Base-by-base conservation (phyloP, 306 rosid genomes). In the Ziziphus jujuba region DNA sequence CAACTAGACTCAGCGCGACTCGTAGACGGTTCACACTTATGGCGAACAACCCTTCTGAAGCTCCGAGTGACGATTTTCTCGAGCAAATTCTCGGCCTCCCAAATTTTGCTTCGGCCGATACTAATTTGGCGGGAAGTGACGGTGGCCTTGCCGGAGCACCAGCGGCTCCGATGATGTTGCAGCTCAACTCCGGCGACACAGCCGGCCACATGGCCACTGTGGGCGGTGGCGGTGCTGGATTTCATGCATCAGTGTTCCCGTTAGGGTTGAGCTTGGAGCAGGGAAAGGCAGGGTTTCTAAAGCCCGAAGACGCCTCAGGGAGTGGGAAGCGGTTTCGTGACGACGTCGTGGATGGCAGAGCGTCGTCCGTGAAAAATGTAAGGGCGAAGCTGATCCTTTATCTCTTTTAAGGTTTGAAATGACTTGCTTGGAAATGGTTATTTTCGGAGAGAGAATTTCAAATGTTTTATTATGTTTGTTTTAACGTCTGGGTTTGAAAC, bases 191-290 rank as follows among this genome's bases (percentile, higher is more conserved):
- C 73, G 86, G 76, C 43, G 96, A 86, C 23, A 83, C 81, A 16
- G 71, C 90, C 19, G 72, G 75, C 38, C 87, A 87, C 66, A 79
- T 86, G 4, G 47, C 67, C 52, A 70, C 74, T 11, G 84, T 72
- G 5, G 82, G 88, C 4, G 79, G 74, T 14, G 88, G 84, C 3
- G 78, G 75, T 14, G 34, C 44, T 0, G 85, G 81, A 4, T 90
- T 74, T 40, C 98, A 84, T 52, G 84, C 89, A 9, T 80, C 89
- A 65, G 85, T 82, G 5, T 93, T 88, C 47, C 96, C 92, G 47
- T 60, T 93, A 14, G 99, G 96, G 31, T 69, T 93, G 81, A 93
- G 99, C 75, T 62, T 93, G 80, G 97, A 93, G 69, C 99, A 90
- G 50, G 92, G 95, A 6, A 86, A 90, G 70, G 76, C 83, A 35